Evolutionary conservation across 148 eudicot species (phyloP), one percentile per base, ranked within the genome.

Genomic region (Amaranthus cruentus): DNA sequence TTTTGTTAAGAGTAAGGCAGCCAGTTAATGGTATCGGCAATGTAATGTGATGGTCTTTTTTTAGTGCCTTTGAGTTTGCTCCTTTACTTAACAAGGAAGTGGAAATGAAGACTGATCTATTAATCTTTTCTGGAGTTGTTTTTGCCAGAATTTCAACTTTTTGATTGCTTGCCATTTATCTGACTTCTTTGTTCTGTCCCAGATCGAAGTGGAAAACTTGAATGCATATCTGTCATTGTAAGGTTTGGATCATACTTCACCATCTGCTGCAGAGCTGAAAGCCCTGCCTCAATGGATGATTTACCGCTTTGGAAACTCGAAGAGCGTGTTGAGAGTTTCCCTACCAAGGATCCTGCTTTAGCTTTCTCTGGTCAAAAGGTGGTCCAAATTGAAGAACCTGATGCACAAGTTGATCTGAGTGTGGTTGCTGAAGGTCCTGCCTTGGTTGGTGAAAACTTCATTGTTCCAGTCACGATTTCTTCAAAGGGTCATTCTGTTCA

Each of bases 201-300:
- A 96, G 99, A 84, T 68, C 91, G 83, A 82, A 96, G 97, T 77
- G 99, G 99, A 69, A 96, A 96, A 84, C 99, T 96, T 56, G 99
- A 96, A 78, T 96, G 99, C 72, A 63, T 85, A 71, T 90, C 90
- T 21, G 81, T 96, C 43, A 80, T 87, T 74, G 90, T 88, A 76
- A 90, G 90, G 72, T 77, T 92, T 57, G 97, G 97, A 73, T 78
- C 89, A 72, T 66, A 84, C 79, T 86, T 92, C 73, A 86, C 91
- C 62, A 86, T 96, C 74, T 90, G 97, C 66, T 96, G 96, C 84
- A 85, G 89, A 81, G 91, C 91, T 43, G 97, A 96, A 83, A 96
- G 99, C 78, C 97, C 99, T 72, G 99, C 96, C 55, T 86, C 91
- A 7, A 83, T 96, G 91, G 85, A 88, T 58, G 97, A 96, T 68